Conservation (phyloP, 1,139 yeast species). For the Candida buenavistaensis region DNA sequence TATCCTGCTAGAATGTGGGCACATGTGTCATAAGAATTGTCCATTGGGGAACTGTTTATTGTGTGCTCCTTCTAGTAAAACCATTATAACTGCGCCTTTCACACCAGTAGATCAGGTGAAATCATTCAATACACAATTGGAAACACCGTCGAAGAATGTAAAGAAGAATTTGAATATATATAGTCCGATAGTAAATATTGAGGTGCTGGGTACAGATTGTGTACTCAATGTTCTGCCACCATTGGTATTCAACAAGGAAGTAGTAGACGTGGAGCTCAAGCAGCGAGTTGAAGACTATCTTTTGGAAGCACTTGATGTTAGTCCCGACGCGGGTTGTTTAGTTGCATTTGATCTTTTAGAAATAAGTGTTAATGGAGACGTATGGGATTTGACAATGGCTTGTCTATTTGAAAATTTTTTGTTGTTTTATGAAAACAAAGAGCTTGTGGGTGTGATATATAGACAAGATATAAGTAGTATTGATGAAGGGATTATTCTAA, state of each 20-base stretch:
- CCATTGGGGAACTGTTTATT: too few relatives aligned
- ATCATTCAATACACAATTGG: slow-evolving; percentile 3
- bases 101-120: slow-evolving; percentile 7
- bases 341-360: slow-evolving; percentile 46
- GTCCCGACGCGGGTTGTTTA: slow-evolving; percentile 26
- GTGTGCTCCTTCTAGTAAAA: too few relatives aligned
- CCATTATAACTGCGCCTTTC: too few relatives aligned
- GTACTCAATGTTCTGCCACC: slow-evolving; percentile 30
- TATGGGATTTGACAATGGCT: slow-evolving; percentile 37
- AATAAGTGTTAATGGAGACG: slow-evolving; percentile 35
- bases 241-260: slow-evolving; percentile 13
- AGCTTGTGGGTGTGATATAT: slow-evolving; percentile 33
- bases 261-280: slow-evolving; percentile 17
- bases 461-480: slow-evolving; percentile 31
- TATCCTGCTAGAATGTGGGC: slow-evolving; percentile 28
- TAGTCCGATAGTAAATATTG: slow-evolving; percentile 22
- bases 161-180: slow-evolving; percentile 14
- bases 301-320: slow-evolving; percentile 12
- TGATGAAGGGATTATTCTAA: slow-evolving; percentile 32
- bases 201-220: slow-evolving; percentile 24
- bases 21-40: slow-evolving; percentile 33
- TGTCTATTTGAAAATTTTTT: slow-evolving; percentile 42
- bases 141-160: slow-evolving; percentile 6
- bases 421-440: slow-evolving; percentile 32
- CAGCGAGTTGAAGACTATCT: slow-evolving; percentile 14